Evolutionary conservation across 2,329 filamentous ascomycete genomes (phyloP).

Genomic region (Davidsoniella eucalypti): DNA sequence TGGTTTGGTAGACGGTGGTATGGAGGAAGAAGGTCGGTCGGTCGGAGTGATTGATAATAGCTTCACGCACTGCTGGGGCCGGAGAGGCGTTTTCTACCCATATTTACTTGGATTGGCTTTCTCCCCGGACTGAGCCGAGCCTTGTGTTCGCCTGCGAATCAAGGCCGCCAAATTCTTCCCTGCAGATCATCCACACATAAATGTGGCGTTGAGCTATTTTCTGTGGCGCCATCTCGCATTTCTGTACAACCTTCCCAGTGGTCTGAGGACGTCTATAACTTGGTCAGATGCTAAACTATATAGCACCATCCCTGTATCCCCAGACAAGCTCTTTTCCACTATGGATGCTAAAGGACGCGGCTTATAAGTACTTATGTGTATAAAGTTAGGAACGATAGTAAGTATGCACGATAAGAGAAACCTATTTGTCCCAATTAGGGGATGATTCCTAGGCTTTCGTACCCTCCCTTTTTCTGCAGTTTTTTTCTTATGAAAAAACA

Average conservation of each 20-base stretch:
- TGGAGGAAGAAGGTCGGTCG: conserved; percentile 17
- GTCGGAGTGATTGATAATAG: conserved; percentile 20
- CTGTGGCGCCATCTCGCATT: background rate
- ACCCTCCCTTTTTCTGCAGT: no score
- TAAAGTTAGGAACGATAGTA: no score
- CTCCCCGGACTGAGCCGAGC: conserved; percentile 10
- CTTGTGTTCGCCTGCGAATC: conserved; percentile 10
- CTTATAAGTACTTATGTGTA: no score
- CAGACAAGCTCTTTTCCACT: background rate
- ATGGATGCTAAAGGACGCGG: no score
- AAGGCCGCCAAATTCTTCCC: conserved; percentile 7
- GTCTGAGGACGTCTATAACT: background rate
- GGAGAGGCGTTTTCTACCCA: conserved; percentile 10
- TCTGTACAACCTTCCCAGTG: background rate
- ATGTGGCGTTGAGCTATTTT: background rate
- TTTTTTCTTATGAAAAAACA: no score
- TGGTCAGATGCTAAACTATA: background rate
- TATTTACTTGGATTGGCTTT: background rate
- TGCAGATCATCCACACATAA: background rate
- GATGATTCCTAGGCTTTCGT: no score
- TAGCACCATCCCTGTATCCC: background rate
- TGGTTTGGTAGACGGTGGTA: conserved; percentile 19
- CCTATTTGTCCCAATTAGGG: no score
- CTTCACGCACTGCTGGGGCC: conserved; percentile 14
- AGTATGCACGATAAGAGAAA: no score